Evolutionary conservation across 2,329 filamentous ascomycete genomes (phyloP).

Genomic region (Colletotrichum sp.): DNA sequence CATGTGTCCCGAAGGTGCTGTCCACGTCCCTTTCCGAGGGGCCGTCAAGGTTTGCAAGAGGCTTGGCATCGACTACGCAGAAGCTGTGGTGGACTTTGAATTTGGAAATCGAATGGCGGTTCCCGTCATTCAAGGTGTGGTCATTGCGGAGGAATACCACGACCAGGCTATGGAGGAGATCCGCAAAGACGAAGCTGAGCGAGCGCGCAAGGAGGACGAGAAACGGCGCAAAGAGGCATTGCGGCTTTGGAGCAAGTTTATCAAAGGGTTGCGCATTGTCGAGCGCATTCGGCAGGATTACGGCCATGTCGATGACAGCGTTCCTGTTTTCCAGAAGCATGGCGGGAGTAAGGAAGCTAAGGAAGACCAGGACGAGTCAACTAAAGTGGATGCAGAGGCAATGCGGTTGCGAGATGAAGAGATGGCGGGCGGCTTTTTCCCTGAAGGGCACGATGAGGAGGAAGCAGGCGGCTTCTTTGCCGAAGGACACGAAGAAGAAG

Average conservation of each 20-base stretch:
- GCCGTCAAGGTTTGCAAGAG: constrained; percentile 82
- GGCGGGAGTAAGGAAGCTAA: constrained; percentile 29
- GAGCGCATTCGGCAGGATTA: constrained; percentile 80
- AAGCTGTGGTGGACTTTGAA: constrained; percentile 95
- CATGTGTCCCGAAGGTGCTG: constrained; percentile 84
- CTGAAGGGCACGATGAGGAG: constrained; percentile 60
- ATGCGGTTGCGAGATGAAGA: constrained; percentile 47
- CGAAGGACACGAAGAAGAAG: constrained; percentile 58
- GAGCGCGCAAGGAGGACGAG: constrained; percentile 78
- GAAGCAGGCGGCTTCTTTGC: constrained; percentile 63
- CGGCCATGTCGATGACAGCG: constrained; percentile 61
- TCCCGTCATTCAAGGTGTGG: constrained; percentile 88
- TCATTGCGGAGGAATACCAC: constrained; percentile 82
- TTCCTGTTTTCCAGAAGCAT: constrained; percentile 57
- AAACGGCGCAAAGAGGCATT: constrained; percentile 79
- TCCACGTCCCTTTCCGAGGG: constrained; percentile 82
- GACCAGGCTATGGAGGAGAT: constrained; percentile 79
- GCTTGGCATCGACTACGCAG: constrained; percentile 85
- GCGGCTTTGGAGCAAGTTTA: constrained; percentile 82
- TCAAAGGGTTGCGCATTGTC: constrained; percentile 84
- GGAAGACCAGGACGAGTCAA: background rate
- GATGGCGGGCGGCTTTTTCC: constrained; percentile 66
- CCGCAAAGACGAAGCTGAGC: constrained; percentile 77
- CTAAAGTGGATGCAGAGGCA: constrained; percentile 23
- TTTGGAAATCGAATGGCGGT: constrained; percentile 95